A percentile compares a stretch with the other conserved stretches of the same genome.
Conservation (phyloP, 2,329 filamentous ascomycete species). For the Aspergillus sp. region DNA sequence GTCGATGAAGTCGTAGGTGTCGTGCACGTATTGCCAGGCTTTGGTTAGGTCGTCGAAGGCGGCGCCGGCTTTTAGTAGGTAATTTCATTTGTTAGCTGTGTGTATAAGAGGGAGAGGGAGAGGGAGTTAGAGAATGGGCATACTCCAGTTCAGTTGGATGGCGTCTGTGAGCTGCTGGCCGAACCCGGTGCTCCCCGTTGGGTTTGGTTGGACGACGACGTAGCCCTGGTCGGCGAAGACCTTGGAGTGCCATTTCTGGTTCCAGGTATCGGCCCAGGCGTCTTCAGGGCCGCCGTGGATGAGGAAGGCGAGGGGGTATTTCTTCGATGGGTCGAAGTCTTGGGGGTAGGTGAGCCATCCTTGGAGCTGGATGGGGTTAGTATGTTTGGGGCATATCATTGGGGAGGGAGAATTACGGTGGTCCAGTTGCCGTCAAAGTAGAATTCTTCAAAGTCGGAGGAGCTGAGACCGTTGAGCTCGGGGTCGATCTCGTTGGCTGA, state of each 20-base stretch:
- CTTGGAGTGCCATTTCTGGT: constrained; percentile 81
- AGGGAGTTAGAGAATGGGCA: neutral
- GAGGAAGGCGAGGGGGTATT: constrained; percentile 75
- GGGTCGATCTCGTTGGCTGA: constrained; percentile 43
- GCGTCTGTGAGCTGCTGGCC: constrained; percentile 75
- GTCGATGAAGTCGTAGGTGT: constrained; percentile 41
- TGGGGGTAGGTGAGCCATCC: constrained; percentile 47
- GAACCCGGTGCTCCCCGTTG: constrained; percentile 80
- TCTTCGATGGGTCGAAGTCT: constrained; percentile 67
- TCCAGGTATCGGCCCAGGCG: constrained; percentile 75
- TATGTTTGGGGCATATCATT: neutral
- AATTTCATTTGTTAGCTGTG: neutral
- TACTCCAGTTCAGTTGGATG: constrained; percentile 78
- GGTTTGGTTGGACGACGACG: constrained; percentile 77
- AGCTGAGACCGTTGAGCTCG: constrained; percentile 38
- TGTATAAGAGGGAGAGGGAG: neutral
- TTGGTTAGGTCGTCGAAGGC: constrained; percentile 82
- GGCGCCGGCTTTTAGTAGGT: constrained; percentile 25
- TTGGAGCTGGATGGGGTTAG: constrained; percentile 35
- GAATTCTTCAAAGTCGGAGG: constrained; percentile 40
- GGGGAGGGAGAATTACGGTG: constrained; percentile 25
- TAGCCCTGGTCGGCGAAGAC: constrained; percentile 88
- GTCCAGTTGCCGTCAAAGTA: constrained; percentile 41
- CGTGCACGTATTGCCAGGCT: constrained; percentile 69
- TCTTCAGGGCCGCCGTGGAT: constrained; percentile 84